Evolutionary conservation across 2,329 filamentous ascomycete species (phyloP), one percentile per base, ranked within the genome.

Genomic region (Pleomassaria siparia): DNA sequence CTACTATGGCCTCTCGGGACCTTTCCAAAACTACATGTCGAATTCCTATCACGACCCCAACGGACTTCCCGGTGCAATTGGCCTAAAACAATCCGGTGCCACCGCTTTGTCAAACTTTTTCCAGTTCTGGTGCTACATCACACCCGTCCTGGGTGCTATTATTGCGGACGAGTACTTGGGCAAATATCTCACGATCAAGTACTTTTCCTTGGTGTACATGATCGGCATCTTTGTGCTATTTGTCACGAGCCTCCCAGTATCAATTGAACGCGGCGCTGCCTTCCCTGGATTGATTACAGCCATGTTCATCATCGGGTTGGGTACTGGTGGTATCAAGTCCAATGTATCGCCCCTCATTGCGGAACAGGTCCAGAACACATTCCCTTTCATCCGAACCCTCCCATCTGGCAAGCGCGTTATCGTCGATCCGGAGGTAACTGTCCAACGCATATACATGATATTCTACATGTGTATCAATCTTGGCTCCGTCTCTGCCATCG

Each of bases 311-410:
- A 81, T 90, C 63, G 86, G 86, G n/a, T 69, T 89, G 24, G 88
- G 88, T 35, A 89, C 87, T 1, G 88, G 88, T 52, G 86, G 88
- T 61, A 90, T 91, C 80, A 92, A 91, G 76, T 82, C 85, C 54
- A 91, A 91, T 63, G 87, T 91, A 35, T 72, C 73, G 9, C 76
- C 76, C 2, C 53, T 78, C 22, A 76, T 78, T 46, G 75, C 75
- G 8, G 76, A 78, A 52, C 76, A 78, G 56, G 74, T 76, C 40
- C 66, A 63, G 7, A 66, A 67, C n/a, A 72, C 64, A 18, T 70
- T 62, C 20, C 70, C 72, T 20, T 72, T 70, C 42, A 60, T 78
- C 47, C 73, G 67, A 48, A 64, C 60, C 1, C 42, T 72, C 50
- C 63, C 62, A 22, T 58, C 50, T 2, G 74, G 74, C 5, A 70